A percentile compares a stretch with the other conserved stretches of the same genome.
These are phyloP conservation scores for Microdochium trichocladiopsis DNA, from an alignment of 2,329 filamentous ascomycete genomes.

Conservation along the genomic window DNA sequence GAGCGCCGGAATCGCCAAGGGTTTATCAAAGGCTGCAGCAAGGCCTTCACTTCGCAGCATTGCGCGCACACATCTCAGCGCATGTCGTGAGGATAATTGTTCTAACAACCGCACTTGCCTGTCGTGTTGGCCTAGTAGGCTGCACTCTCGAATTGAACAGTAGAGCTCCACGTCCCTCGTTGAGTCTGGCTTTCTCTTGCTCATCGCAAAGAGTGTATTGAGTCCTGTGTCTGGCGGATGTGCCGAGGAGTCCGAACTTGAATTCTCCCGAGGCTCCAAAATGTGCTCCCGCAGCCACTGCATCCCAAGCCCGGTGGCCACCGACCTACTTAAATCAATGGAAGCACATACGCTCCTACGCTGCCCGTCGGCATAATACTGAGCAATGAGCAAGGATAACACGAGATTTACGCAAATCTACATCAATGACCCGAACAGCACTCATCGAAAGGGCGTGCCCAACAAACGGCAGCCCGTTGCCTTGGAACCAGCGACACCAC, in stretches of 20 bases:
- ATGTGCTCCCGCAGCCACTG: background rate
- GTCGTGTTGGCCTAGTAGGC: background rate
- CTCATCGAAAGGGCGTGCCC: background rate
- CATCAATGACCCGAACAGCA: background rate
- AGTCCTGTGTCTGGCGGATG: background rate
- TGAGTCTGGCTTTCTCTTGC: background rate
- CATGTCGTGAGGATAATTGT: background rate
- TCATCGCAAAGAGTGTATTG: background rate
- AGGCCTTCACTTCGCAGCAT: background rate
- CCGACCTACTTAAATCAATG: background rate
- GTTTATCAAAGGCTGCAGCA: background rate
- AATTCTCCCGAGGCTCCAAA: background rate
- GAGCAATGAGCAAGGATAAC: background rate
- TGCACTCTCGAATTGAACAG: background rate
- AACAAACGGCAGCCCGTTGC: background rate
- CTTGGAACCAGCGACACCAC: background rate
- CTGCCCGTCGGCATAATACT: background rate
- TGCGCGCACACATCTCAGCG: background rate
- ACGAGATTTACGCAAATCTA: background rate
- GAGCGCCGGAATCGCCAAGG: background rate
- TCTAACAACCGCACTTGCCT: background rate
- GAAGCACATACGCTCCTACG: background rate
- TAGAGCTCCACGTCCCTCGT: background rate
- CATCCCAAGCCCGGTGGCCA: background rate
- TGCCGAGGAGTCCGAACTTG: background rate